A percentile compares a stretch with the other conserved stretches of the same genome.
These are phyloP conservation scores for Suhomyces taliae DNA, from an alignment of 1,139 yeast genomes.

Conservation along the genomic window DNA sequence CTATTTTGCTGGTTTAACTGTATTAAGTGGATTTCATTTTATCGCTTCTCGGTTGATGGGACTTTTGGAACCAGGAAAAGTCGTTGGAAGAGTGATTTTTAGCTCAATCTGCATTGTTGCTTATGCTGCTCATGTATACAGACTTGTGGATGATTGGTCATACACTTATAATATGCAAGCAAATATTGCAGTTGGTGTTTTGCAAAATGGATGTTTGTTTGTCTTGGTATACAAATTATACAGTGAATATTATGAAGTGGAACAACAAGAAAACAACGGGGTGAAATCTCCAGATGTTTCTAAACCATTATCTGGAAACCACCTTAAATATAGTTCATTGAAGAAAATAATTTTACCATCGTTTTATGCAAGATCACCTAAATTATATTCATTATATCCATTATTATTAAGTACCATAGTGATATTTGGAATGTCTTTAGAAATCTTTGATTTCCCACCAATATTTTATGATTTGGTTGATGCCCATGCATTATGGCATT, in stretches of 20 bases:
- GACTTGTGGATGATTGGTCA: constrained; percentile 77
- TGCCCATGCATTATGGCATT: constrained; percentile 95
- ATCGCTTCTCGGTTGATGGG: constrained; percentile 59
- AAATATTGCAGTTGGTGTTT: constrained; percentile 72
- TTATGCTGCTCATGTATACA: constrained; percentile 62
- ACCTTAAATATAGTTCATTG: constrained; percentile 28
- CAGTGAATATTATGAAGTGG: constrained; percentile 30
- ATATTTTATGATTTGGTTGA: constrained; percentile 62
- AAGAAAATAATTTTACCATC: constrained; percentile 28
- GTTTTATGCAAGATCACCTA: constrained; percentile 39
- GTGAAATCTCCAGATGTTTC: constrained; percentile 5
- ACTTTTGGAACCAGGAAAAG: constrained; percentile 45
- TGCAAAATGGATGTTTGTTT: constrained; percentile 59
- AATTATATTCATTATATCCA: constrained; percentile 45
- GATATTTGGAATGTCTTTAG: constrained; percentile 77
- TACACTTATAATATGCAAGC: constrained; percentile 95
- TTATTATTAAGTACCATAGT: constrained; percentile 51
- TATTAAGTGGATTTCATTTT: constrained; percentile 73
- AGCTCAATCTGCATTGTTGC: constrained; percentile 45
- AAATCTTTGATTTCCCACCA: constrained; percentile 87
- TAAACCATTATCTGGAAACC: constrained; percentile 14
- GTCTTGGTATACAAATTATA: constrained; percentile 36
- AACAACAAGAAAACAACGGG: constrained; percentile 11
- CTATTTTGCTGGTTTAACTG: constrained; percentile 89
- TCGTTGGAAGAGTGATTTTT: constrained; percentile 30